Conservation (phyloP, 1,284 basidiomycete genomes). For the Microbotryum intermedium region DNA sequence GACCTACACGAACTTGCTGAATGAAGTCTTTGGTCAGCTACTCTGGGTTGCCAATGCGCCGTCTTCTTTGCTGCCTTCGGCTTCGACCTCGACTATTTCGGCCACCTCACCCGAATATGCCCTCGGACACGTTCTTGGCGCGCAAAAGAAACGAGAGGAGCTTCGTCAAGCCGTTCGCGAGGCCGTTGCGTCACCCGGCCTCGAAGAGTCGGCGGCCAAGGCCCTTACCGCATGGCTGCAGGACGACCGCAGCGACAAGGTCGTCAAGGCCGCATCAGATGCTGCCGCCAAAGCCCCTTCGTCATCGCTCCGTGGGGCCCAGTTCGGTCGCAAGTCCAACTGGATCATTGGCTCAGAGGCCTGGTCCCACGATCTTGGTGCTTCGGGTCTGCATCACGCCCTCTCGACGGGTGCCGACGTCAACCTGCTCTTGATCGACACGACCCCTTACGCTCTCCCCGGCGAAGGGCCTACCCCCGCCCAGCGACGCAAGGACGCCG, state of each 20-base stretch:
- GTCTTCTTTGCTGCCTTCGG: slow-evolving; percentile 51
- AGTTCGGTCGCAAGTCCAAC: slow-evolving; percentile 60
- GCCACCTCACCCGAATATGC: slow-evolving; percentile 90
- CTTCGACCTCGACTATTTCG: slow-evolving; percentile 31
- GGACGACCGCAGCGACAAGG: slow-evolving; percentile 45
- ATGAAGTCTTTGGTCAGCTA: slow-evolving; percentile 70
- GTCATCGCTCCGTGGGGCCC: slow-evolving; percentile 44
- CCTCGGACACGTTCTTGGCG: slow-evolving; percentile 76
- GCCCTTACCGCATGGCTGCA: slow-evolving; percentile 53
- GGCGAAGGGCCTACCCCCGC: slow-evolving; percentile 55
- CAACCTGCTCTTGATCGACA: slow-evolving; percentile 94
- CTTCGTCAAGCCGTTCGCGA: slow-evolving; percentile 34
- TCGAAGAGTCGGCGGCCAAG: slow-evolving; percentile 39
- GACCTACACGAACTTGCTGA: slow-evolving; percentile 82
- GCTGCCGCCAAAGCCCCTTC: slow-evolving; percentile 32
- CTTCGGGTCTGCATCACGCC: slow-evolving; percentile 91
- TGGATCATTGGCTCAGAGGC: slow-evolving; percentile 98
- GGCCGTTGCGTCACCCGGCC: slow-evolving; percentile 32
- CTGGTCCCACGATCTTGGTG: slow-evolving; percentile 93
- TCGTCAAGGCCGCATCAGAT: slow-evolving; percentile 15
- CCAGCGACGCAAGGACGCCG: slow-evolving; percentile 61
- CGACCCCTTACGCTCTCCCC: slow-evolving; percentile 63
- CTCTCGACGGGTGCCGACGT: slow-evolving; percentile 83
- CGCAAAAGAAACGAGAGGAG: slow-evolving; percentile 57
- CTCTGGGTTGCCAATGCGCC: slow-evolving; percentile 82